phyloP scores from a whole-genome alignment of 495 filamentous ascomycete species.

The Penicillium steckii region DNA sequence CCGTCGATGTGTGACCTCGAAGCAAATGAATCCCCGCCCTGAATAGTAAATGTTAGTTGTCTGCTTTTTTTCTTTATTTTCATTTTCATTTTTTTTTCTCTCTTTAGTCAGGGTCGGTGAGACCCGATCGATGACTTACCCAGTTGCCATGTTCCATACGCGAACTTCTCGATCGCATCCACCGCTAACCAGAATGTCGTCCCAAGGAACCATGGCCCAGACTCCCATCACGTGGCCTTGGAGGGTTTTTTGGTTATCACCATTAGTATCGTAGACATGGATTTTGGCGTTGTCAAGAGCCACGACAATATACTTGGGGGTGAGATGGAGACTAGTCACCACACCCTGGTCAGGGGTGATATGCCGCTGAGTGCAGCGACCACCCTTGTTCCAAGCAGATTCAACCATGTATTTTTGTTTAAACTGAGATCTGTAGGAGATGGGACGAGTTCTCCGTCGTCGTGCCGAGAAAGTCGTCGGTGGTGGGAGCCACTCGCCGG shows the following conservation, averaged over 20 bases:
- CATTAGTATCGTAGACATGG: constrained; percentile 93
- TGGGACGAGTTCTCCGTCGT: constrained; percentile 44
- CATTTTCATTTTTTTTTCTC: neutral
- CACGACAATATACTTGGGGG: constrained; percentile 93
- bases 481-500: constrained; percentile 37
- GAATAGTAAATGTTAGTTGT: neutral
- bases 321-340: constrained; percentile 92
- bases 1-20: constrained; percentile 92
- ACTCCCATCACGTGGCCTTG: constrained; percentile 98
- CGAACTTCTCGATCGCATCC: constrained; percentile 96
- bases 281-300: constrained; percentile 98
- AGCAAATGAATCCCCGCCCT: constrained; percentile 77
- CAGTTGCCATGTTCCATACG: constrained; percentile 95
- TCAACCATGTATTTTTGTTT: constrained; percentile 97
- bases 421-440: constrained; percentile 92
- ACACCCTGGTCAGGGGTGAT: constrained; percentile 96
- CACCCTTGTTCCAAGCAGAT: constrained; percentile 91
- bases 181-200: constrained; percentile 90
- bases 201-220: constrained; percentile 99
- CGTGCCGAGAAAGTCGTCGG: constrained; percentile 27
- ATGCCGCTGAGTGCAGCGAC: constrained; percentile 70
- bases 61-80: neutral
- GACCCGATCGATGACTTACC: constrained; percentile 56
- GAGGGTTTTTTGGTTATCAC: constrained; percentile 81
- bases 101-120: neutral